Percentiles rank a stretch among this genome's conserved stretches.
Conservation (phyloP, 495 filamentous ascomycete genomes). For the Rostrohypoxylon terebratum region DNA sequence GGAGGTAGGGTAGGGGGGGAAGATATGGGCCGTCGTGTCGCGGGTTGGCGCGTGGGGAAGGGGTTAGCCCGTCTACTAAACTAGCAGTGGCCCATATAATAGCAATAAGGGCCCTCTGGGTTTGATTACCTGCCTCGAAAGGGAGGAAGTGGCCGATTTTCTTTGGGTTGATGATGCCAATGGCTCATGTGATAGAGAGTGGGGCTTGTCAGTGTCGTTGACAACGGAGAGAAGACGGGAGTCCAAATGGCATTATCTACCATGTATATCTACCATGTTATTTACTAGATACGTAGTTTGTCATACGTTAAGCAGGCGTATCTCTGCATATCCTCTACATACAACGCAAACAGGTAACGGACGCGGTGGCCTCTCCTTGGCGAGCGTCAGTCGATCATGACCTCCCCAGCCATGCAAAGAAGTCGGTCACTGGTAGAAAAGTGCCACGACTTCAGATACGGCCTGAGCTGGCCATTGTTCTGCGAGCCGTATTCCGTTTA, state of each 20-base stretch:
- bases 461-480: slow-evolving; percentile 36
- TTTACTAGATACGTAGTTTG: slow-evolving; percentile 22
- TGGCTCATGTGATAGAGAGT: slow-evolving; percentile 25
- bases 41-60: slow-evolving; percentile 41
- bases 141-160: slow-evolving; percentile 37
- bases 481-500: slow-evolving; percentile 38
- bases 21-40: slow-evolving; percentile 42
- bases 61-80: slow-evolving; percentile 39
- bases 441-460: slow-evolving; percentile 44
- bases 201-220: slow-evolving; percentile 33
- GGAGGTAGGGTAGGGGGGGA: slow-evolving; percentile 22
- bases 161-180: slow-evolving; percentile 36
- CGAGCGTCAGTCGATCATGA: slow-evolving; percentile 38
- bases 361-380: slow-evolving; percentile 47
- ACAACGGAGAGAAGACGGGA: slow-evolving; percentile 18
- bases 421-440: slow-evolving; percentile 44
- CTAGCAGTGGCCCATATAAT: slow-evolving; percentile 39
- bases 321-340: slow-evolving; percentile 42
- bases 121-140: slow-evolving; percentile 45
- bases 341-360: slow-evolving; percentile 44
- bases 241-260: slow-evolving; percentile 30
- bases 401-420: slow-evolving; percentile 36
- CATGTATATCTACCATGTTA: slow-evolving; percentile 20
- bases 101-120: slow-evolving; percentile 42
- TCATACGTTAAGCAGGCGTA: slow-evolving; percentile 28